A percentile compares a stretch with the other conserved stretches of the same genome.
phyloP scores from a whole-genome alignment of 2,329 filamentous ascomycete genomes.

The Cercospora sp. region DNA sequence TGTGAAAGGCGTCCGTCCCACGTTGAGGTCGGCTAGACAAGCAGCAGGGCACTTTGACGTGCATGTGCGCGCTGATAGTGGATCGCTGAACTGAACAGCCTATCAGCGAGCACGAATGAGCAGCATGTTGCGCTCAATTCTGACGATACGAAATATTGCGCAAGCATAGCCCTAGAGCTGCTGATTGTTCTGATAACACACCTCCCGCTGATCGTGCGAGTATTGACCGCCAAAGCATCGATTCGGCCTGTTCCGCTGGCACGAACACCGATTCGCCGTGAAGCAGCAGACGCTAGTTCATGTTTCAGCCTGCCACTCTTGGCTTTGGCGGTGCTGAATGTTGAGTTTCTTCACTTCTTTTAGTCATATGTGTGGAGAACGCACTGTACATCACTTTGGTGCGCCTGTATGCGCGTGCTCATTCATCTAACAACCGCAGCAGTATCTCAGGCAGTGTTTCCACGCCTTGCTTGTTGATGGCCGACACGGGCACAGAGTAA shows the following conservation, averaged over 20 bases:
- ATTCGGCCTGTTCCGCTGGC: background rate
- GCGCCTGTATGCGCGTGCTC: background rate
- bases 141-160: background rate
- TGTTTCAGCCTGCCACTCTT: background rate
- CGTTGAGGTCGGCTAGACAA: slow-evolving; percentile 17
- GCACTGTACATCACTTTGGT: background rate
- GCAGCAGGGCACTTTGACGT: slow-evolving; percentile 13
- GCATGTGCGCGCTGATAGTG: slow-evolving; percentile 14
- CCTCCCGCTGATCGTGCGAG: background rate
- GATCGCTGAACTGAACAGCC: background rate
- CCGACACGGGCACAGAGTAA: slow-evolving; percentile 79
- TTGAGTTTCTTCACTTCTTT: background rate
- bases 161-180: slow-evolving; percentile 2
- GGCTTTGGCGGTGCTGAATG: background rate
- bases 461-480: slow-evolving; percentile 82
- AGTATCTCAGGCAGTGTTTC: slow-evolving; percentile 72
- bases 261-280: background rate
- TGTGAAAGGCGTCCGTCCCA: slow-evolving; percentile 19
- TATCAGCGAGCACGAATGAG: slow-evolving; percentile 11
- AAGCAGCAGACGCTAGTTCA: background rate
- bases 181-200: slow-evolving; percentile 9
- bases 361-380: background rate
- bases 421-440: slow-evolving; percentile 62
- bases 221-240: background rate
- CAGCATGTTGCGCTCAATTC: slow-evolving; percentile 13